phyloP scores from a whole-genome alignment of 1,284 basidiomycete genomes.

The Kalmanozyma brasiliensis region DNA sequence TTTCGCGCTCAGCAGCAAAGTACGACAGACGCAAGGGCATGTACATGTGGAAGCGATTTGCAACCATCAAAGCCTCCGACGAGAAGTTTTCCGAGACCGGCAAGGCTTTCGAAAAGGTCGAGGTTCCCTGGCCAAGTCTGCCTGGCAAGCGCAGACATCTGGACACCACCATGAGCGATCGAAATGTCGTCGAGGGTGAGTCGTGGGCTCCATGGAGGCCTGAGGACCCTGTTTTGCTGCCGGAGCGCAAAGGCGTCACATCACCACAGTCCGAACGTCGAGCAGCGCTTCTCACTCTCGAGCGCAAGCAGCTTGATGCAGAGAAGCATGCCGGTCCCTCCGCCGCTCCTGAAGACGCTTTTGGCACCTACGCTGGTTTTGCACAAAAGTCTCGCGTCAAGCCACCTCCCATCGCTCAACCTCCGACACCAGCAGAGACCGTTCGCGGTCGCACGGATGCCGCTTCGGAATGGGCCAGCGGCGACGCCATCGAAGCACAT shows the following conservation, averaged over 20 bases:
- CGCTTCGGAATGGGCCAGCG: conserved; percentile 50
- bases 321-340: conserved; percentile 22
- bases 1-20: conserved; percentile 51
- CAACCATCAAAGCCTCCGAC: conserved; percentile 52
- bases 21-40: conserved; percentile 55
- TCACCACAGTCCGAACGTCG: conserved; percentile 46
- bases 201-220: conserved; percentile 65
- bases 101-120: conserved; percentile 48
- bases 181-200: conserved; percentile 51
- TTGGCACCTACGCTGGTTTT: conserved; percentile 55
- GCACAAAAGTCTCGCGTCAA: conserved; percentile 26
- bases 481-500: conserved; percentile 42
- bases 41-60: conserved; percentile 64
- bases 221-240: conserved; percentile 60
- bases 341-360: conserved; percentile 37
- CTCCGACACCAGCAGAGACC: conserved; percentile 58
- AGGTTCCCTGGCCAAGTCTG: conserved; percentile 64
- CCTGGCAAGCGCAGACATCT: conserved; percentile 34
- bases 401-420: conserved; percentile 61
- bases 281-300: conserved; percentile 28
- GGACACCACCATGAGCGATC: conserved; percentile 35
- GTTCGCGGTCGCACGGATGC: conserved; percentile 33
- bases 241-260: conserved; percentile 34
- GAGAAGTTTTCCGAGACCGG: conserved; percentile 48
- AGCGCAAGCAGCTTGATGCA: conserved; percentile 32